Percentiles rank a stretch among this genome's conserved stretches.
phyloP scores from a whole-genome alignment of 768 basidiomycete genomes.

The Amanita muscaria region DNA sequence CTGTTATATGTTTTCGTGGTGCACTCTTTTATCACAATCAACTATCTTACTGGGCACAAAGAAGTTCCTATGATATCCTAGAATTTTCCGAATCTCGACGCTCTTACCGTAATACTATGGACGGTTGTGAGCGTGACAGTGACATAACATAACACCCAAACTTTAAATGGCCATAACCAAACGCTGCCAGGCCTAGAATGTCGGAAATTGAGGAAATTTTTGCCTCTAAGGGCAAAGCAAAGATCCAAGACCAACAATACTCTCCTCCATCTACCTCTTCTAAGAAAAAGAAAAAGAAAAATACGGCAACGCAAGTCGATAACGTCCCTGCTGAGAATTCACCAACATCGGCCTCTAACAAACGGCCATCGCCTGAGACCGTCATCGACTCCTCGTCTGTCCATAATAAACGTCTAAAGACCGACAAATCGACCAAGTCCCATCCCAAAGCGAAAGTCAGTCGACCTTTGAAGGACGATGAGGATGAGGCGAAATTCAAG shows the following conservation, averaged over 20 bases:
- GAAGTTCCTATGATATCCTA: too few relatives aligned
- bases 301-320: conserved; percentile 26
- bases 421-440: conserved; percentile 13
- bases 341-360: conserved; percentile 18
- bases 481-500: conserved; percentile 45
- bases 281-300: conserved; percentile 40
- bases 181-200: too few relatives aligned
- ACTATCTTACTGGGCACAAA: too few relatives aligned
- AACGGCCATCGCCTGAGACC: conserved; percentile 46
- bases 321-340: conserved; percentile 10
- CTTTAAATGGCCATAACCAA: too few relatives aligned
- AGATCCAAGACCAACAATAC: conserved; percentile 12
- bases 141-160: too few relatives aligned
- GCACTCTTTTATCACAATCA: too few relatives aligned
- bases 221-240: conserved; percentile 34
- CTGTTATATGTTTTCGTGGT: neutral
- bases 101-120: too few relatives aligned
- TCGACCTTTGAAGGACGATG: conserved; percentile 21
- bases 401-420: conserved; percentile 32
- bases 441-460: neutral
- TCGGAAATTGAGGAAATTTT: conserved; percentile 88
- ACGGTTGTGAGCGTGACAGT: too few relatives aligned
- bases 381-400: conserved; percentile 53
- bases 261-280: conserved; percentile 22
- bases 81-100: too few relatives aligned